phyloP scores from a whole-genome alignment of 805 yeast genomes.

The Candida glaebosa region DNA sequence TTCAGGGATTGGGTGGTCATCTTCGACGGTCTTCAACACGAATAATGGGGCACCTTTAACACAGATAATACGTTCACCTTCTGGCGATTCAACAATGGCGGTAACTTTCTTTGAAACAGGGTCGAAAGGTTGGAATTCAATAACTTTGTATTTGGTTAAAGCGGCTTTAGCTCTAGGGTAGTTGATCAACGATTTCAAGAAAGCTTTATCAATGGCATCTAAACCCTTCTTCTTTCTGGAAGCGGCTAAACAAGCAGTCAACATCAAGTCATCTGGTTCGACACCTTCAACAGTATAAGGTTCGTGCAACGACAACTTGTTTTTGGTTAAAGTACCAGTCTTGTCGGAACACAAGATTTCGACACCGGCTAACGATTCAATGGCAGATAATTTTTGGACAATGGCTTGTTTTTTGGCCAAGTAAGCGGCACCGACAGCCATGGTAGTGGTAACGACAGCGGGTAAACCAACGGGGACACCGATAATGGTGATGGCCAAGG shows the following conservation, averaged over 20 bases:
- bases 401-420: conserved; percentile 95
- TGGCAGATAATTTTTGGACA: conserved; percentile 94
- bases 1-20: conserved; percentile 94
- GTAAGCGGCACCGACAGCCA: conserved; percentile 99
- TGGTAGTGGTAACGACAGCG: conserved; percentile 96
- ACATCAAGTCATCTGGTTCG: conserved; percentile 92
- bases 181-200: conserved; percentile 80
- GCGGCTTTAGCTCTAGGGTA: conserved; percentile 94
- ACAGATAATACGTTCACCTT: conserved; percentile 91
- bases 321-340: conserved; percentile 97
- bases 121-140: conserved; percentile 96
- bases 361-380: conserved; percentile 96
- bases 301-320: conserved; percentile 92
- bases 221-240: conserved; percentile 97
- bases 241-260: conserved; percentile 97
- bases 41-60: conserved; percentile 98
- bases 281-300: conserved; percentile 98
- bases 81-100: conserved; percentile 93
- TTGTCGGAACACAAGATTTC: conserved; percentile 97
- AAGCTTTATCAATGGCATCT: conserved; percentile 96
- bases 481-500: conserved; percentile 91
- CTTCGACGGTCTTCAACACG: conserved; percentile 94
- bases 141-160: conserved; percentile 88
- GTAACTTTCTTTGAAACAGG: conserved; percentile 97
- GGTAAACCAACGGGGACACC: conserved; percentile 99